phyloP scores from a whole-genome alignment of 257 asterid genomes.

The Echium plantagineum region DNA sequence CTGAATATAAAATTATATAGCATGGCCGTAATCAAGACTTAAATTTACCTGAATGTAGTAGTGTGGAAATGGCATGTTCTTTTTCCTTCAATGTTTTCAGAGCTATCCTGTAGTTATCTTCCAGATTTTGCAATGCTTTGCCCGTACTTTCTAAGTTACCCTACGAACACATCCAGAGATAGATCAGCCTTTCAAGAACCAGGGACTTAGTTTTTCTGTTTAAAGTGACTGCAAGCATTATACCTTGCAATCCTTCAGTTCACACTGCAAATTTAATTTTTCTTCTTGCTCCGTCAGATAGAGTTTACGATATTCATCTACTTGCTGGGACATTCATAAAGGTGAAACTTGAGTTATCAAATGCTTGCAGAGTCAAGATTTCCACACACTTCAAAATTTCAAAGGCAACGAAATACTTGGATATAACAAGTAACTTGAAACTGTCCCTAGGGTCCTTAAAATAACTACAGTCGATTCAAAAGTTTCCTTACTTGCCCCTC shows the following conservation, averaged over 20 bases:
- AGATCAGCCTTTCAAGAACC: conserved; percentile 10
- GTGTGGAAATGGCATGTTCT: conserved; percentile 46
- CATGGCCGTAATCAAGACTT: conserved; percentile 1
- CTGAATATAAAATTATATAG: conserved; percentile 1
- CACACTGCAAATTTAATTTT: conserved; percentile 43
- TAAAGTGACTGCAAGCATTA: conserved; percentile 5
- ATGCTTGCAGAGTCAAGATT: background rate
- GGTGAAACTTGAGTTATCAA: background rate
- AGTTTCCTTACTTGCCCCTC: too few species aligned
- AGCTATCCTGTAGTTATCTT: conserved; percentile 39
- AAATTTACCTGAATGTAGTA: conserved; percentile 48
- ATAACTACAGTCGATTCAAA: too few species aligned
- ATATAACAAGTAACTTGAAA: background rate
- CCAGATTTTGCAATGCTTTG: conserved; percentile 47
- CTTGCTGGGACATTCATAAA: conserved; percentile 27
- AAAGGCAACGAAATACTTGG: background rate
- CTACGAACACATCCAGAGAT: conserved; percentile 26
- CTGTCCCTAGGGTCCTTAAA: background rate
- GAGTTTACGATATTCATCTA: conserved; percentile 48
- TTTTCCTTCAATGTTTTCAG: conserved; percentile 43
- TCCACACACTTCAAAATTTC: conserved; percentile 1
- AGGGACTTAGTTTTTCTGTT: conserved; percentile 1
- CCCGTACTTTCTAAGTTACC: conserved; percentile 33
- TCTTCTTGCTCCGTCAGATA: conserved; percentile 64
- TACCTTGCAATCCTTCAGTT: conserved; percentile 74